Conservation (phyloP, 306 rosid genomes). For the Inga laurina region DNA sequence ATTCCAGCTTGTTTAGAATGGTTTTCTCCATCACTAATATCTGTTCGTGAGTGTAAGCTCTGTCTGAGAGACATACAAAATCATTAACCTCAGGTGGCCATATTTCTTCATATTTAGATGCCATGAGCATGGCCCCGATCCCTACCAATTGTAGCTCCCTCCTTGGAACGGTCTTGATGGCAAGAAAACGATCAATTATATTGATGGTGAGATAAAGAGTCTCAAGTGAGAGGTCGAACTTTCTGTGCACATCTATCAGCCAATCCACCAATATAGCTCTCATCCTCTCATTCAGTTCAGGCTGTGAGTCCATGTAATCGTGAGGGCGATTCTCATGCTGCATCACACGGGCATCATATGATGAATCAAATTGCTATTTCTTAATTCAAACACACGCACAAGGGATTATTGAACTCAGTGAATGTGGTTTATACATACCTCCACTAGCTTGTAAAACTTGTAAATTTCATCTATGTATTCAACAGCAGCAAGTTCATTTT, state of each 20-base stretch:
- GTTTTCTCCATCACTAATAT: conserved; percentile 57
- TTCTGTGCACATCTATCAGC: conserved; percentile 73
- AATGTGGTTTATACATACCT: conserved; percentile 46
- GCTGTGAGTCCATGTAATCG: conserved; percentile 73
- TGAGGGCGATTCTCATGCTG: conserved; percentile 70
- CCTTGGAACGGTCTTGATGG: conserved; percentile 46
- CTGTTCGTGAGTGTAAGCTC: conserved; percentile 54
- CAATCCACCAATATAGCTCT: conserved; percentile 88
- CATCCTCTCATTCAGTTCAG: conserved; percentile 74
- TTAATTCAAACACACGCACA: not conserved
- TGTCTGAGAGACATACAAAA: conserved; percentile 61
- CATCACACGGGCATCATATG: not conserved
- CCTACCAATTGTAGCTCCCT: conserved; percentile 62
- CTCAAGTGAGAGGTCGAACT: conserved; percentile 76
- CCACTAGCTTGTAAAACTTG: conserved; percentile 70
- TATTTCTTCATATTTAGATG: conserved; percentile 71
- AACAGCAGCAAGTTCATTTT: conserved; percentile 80
- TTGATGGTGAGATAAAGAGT: conserved; percentile 64
- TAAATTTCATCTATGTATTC: conserved; percentile 85
- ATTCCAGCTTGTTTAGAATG: conserved; percentile 58
- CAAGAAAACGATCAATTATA: conserved; percentile 60
- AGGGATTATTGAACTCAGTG: not conserved
- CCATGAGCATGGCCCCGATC: conserved; percentile 57
- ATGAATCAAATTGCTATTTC: not conserved
- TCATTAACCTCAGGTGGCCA: conserved; percentile 74